phyloP scores from a whole-genome alignment of 306 rosid species.

The Alnus rubra region DNA sequence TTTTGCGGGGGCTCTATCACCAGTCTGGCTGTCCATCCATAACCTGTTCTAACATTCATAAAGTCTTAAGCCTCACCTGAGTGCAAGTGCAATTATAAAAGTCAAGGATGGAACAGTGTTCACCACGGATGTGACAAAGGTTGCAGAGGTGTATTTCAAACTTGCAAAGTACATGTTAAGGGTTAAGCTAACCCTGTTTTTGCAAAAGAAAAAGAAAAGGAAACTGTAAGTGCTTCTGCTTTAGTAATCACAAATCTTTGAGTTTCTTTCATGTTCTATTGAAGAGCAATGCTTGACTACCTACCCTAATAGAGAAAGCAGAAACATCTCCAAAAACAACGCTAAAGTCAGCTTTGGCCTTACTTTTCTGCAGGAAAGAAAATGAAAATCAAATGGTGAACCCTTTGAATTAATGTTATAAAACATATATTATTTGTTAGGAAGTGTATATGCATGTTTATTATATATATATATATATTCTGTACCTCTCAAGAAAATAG shows the following conservation, averaged over 20 bases:
- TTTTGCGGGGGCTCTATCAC: too few species aligned
- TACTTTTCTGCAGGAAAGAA: constrained; percentile 34
- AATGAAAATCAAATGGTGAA: not conserved
- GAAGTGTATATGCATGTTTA: not conserved
- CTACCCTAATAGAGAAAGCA: constrained; percentile 43
- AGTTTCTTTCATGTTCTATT: not conserved
- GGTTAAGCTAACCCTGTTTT: constrained; percentile 38
- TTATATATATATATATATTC: not conserved
- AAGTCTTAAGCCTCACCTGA: constrained; percentile 22
- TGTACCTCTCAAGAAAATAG: constrained; percentile 50
- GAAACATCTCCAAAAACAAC: constrained; percentile 43
- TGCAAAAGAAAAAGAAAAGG: constrained; percentile 14
- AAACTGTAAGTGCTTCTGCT: constrained; percentile 8
- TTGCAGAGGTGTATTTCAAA: constrained; percentile 40
- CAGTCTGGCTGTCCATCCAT: too few species aligned
- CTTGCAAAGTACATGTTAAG: constrained; percentile 44
- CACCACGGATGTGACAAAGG: constrained; percentile 46
- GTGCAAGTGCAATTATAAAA: constrained; percentile 35
- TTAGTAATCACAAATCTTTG: not conserved
- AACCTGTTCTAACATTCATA: too few species aligned
- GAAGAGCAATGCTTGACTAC: constrained; percentile 1
- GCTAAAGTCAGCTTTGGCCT: constrained; percentile 45
- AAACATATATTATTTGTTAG: not conserved
- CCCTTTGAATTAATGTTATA: not conserved
- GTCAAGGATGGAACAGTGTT: constrained; percentile 42